Percentiles rank a stretch among this genome's conserved stretches.
Conservation (phyloP, 225 moss, liverwort and hornwort genomes). For the Pseudisothecium myosuroides region DNA sequence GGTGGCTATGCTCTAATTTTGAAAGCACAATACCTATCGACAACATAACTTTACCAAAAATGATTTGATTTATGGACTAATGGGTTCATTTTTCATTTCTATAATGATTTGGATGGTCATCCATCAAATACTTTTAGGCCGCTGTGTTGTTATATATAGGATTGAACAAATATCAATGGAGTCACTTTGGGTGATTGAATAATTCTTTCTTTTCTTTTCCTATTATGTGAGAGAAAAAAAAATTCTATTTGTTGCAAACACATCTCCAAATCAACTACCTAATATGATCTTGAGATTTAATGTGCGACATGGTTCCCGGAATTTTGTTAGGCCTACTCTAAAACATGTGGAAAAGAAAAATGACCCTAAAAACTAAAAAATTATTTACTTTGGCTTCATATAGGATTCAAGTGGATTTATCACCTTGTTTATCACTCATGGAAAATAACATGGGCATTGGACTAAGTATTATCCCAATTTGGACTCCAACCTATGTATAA, state of each 20-base stretch:
- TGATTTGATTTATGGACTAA: background rate
- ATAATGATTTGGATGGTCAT: background rate
- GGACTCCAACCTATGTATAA: background rate
- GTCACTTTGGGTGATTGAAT: too few relatives aligned
- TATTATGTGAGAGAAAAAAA: background rate
- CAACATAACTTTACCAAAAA: background rate
- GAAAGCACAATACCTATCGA: too few relatives aligned
- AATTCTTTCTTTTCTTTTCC: background rate
- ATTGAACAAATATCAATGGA: background rate
- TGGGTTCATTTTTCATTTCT: background rate
- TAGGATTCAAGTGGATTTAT: background rate
- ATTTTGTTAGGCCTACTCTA: background rate
- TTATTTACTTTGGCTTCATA: background rate
- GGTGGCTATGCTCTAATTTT: too few relatives aligned
- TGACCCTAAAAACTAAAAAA: background rate
- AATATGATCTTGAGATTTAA: background rate
- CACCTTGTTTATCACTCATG: too few relatives aligned
- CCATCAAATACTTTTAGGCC: too few relatives aligned
- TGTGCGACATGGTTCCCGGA: accelerated
- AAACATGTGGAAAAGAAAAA: background rate
- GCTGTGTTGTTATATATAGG: background rate
- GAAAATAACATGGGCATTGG: background rate
- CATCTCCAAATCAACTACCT: background rate
- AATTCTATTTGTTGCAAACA: background rate
- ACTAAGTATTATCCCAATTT: background rate